Evolutionary conservation across 2,329 filamentous ascomycete species (phyloP).

Genomic region (Cladophialophora exuberans): DNA sequence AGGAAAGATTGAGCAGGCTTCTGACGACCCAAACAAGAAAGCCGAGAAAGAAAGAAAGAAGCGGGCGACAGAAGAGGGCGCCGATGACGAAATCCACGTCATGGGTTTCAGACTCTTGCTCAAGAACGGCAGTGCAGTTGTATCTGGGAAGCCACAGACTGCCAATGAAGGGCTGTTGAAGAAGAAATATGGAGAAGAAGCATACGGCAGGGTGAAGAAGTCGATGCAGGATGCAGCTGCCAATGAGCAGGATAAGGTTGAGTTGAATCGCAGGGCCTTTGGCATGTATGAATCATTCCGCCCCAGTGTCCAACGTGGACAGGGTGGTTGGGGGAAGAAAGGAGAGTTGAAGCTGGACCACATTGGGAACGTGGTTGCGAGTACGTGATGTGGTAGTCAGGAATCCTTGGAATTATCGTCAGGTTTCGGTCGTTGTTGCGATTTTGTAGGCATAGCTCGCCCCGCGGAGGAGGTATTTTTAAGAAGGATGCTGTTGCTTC

Average conservation of each 20-base stretch:
- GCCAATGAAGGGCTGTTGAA: conserved; percentile 21
- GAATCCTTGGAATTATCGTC: too few species aligned
- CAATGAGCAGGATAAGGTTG: conserved; percentile 37
- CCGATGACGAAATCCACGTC: conserved; percentile 24
- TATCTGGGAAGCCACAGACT: conserved; percentile 25
- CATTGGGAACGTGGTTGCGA: conserved; percentile 47
- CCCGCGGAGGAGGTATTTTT: too few species aligned
- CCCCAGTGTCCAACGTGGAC: conserved; percentile 73
- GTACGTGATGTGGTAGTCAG: not conserved
- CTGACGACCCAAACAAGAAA: conserved; percentile 18
- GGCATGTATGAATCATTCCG: conserved; percentile 79
- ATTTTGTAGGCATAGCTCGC: too few species aligned
- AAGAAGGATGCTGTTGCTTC: too few species aligned
- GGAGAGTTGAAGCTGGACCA: conserved; percentile 67
- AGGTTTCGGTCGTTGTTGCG: too few species aligned
- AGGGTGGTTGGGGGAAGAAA: conserved; percentile 86
- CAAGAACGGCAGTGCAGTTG: conserved; percentile 19
- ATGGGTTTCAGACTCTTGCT: conserved; percentile 28
- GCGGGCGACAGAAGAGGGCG: conserved; percentile 8
- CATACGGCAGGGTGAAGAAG: conserved; percentile 9
- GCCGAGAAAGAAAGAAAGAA: conserved; percentile 22
- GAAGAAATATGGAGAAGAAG: conserved; percentile 21
- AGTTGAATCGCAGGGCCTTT: conserved; percentile 78
- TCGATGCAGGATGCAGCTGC: conserved; percentile 25
- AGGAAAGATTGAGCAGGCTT: conserved; percentile 20